phyloP scores from a whole-genome alignment of 116 monocot genomes.

The Phalaenopsis hybrid region DNA sequence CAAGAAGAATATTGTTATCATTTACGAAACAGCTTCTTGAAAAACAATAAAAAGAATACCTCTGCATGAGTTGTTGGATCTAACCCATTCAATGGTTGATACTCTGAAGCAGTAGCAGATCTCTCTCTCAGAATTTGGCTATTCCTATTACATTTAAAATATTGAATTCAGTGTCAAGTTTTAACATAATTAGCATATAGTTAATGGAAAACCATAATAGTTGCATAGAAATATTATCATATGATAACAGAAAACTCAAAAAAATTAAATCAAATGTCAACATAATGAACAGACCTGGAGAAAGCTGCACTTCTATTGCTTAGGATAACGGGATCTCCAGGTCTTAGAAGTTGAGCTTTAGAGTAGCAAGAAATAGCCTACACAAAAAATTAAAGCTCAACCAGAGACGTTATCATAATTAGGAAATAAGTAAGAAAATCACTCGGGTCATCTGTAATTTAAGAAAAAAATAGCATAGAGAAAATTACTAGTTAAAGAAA shows the following conservation, averaged over 20 bases:
- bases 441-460: too few relatives aligned
- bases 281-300: slow-evolving; percentile 38
- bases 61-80: slow-evolving; percentile 96
- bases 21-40: background rate
- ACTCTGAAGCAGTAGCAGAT: slow-evolving; percentile 77
- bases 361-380: slow-evolving; percentile 79
- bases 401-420: background rate
- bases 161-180: slow-evolving; percentile 1
- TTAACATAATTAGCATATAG: background rate
- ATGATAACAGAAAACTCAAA: background rate
- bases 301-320: slow-evolving; percentile 72
- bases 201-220: background rate
- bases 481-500: too few relatives aligned
- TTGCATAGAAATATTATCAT: background rate
- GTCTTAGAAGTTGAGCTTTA: slow-evolving; percentile 69
- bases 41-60: slow-evolving; percentile 28
- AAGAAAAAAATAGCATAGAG: too few relatives aligned
- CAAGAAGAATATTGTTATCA: background rate
- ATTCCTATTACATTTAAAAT: slow-evolving; percentile 37
- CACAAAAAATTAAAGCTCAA: slow-evolving; percentile 6
- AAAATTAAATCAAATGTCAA: background rate
- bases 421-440: background rate
- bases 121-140: slow-evolving; percentile 56
- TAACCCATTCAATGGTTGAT: slow-evolving; percentile 66
- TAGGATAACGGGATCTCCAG: slow-evolving; percentile 63